Percentiles rank a stretch among this genome's conserved stretches.
Evolutionary conservation across 352 stramenopile genomes (phyloP).

Genomic region (Pythium vanterpoolii): DNA sequence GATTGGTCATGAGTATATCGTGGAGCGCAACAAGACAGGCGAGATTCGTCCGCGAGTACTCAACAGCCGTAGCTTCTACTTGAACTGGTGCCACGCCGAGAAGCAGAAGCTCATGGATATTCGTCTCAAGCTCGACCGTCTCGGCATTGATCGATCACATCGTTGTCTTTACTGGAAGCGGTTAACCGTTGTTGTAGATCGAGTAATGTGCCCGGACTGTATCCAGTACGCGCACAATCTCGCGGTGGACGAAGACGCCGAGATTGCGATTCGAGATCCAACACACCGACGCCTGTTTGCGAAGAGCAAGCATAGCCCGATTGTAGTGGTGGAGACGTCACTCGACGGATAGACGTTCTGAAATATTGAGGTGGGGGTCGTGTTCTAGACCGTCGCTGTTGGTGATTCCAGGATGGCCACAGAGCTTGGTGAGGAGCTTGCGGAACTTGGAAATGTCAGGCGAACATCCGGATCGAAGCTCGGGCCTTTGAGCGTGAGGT

Average conservation of each 20-base stretch:
- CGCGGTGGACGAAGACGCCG: slow-evolving; percentile 34
- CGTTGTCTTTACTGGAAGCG: slow-evolving; percentile 37
- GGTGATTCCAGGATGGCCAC: slow-evolving; percentile 22
- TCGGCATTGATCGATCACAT: neutral
- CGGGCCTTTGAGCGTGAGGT: slow-evolving; percentile 22
- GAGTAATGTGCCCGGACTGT: slow-evolving; percentile 75
- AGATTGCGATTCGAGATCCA: slow-evolving; percentile 55
- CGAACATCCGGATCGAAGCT: slow-evolving; percentile 17
- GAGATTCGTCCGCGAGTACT: slow-evolving; percentile 42
- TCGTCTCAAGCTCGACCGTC: slow-evolving; percentile 43
- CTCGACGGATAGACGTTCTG: neutral
- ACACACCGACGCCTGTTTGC: slow-evolving; percentile 39
- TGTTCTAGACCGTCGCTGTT: neutral
- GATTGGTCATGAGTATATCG: slow-evolving; percentile 66
- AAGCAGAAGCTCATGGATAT: slow-evolving; percentile 85
- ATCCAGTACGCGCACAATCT: slow-evolving; percentile 55
- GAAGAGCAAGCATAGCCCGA: slow-evolving; percentile 3
- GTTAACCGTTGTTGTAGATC: slow-evolving; percentile 60
- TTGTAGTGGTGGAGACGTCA: neutral
- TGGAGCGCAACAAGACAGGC: slow-evolving; percentile 54
- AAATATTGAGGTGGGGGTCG: neutral
- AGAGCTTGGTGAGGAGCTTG: slow-evolving; percentile 25
- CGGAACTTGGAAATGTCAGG: slow-evolving; percentile 25
- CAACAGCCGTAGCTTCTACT: slow-evolving; percentile 83
- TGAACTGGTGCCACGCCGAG: slow-evolving; percentile 85